These are phyloP conservation scores for Miamiensis avidus DNA, from an alignment of 169 alveolate species.

Conservation along the genomic window DNA sequence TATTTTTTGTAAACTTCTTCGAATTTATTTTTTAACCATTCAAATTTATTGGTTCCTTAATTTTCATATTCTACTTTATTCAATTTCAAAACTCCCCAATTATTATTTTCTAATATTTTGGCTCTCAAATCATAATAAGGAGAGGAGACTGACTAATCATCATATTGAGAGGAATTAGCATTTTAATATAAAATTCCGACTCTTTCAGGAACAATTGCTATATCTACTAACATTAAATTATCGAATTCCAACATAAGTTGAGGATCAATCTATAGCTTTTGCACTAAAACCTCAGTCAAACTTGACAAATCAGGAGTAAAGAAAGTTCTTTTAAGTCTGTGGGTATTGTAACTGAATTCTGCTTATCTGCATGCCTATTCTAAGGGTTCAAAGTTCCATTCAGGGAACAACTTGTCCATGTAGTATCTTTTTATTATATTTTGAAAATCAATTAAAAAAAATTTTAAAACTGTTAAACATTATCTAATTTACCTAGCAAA, in stretches of 20 bases:
- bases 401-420: background rate
- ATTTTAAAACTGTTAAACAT: too few relatives aligned
- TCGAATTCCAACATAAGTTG: background rate
- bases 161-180: background rate
- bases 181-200: background rate
- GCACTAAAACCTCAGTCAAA: too few relatives aligned
- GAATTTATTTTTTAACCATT: background rate
- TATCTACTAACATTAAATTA: background rate
- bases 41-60: background rate
- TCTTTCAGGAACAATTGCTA: background rate
- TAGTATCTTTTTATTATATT: background rate
- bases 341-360: background rate
- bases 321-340: background rate
- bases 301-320: background rate
- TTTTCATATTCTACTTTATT: background rate
- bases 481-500: background rate
- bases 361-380: background rate
- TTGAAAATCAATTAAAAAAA: too few relatives aligned
- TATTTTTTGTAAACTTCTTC: background rate
- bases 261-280: background rate
- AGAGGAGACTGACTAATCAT: background rate
- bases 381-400: background rate
- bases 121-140: background rate
- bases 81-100: background rate
- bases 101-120: background rate